Conservation (phyloP, 2,329 filamentous ascomycete species). For the Ophiocordyceps robertsii region DNA sequence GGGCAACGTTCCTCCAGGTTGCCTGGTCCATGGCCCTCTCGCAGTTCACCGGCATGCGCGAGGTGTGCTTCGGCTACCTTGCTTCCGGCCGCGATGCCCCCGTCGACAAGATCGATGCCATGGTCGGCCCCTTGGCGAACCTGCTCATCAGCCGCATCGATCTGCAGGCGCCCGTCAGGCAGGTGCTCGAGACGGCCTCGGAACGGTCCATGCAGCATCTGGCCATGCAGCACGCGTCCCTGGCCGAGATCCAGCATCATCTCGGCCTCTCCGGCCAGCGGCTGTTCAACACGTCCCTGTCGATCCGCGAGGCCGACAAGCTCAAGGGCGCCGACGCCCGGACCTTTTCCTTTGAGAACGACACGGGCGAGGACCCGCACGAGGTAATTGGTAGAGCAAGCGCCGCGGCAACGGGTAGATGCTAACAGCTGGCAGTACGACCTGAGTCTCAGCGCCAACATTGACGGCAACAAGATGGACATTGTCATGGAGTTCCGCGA, state of each 20-base stretch:
- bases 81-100: conserved; percentile 38
- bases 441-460: conserved; percentile 1
- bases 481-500: conserved; percentile 2
- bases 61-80: conserved; percentile 40
- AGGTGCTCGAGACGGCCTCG: conserved; percentile 28
- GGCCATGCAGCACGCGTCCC: conserved; percentile 33
- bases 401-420: not conserved
- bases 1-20: conserved; percentile 35
- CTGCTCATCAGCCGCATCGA: conserved; percentile 37
- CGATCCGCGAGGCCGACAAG: conserved; percentile 12
- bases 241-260: conserved; percentile 29
- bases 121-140: conserved; percentile 39
- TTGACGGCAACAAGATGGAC: conserved; percentile 1
- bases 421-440: not conserved
- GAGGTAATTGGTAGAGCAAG: not conserved
- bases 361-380: conserved; percentile 7
- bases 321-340: not conserved
- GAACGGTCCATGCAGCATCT: conserved; percentile 31
- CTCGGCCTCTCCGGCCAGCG: conserved; percentile 8
- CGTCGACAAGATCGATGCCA: conserved; percentile 30
- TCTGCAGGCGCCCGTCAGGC: conserved; percentile 12
- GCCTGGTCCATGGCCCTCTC: conserved; percentile 37
- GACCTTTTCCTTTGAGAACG: conserved; percentile 1
- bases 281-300: conserved; percentile 19
- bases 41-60: conserved; percentile 28